Evolutionary conservation across 306 rosid species (phyloP), one percentile per base, ranked within the genome.

Genomic region (Vigna hirtella): DNA sequence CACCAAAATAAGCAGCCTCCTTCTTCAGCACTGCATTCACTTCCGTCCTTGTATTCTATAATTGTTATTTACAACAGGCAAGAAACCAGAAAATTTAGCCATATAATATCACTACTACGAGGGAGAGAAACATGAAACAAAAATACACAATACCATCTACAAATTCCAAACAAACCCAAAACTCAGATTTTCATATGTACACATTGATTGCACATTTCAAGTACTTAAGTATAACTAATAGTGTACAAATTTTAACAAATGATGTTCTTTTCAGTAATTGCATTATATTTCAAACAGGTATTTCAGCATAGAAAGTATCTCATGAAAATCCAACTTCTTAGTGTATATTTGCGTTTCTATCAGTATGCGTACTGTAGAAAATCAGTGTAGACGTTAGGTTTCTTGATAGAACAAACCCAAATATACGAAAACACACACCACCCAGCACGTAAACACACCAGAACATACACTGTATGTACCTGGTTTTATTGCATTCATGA

Each of bases 41-140:
- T 84, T 93, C 93, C 90, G 85, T 91, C 91, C 98, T 90, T n/a
- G 97, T 93, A 84, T 91, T 93, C 98, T 93, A 80, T 51, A 67
- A 45, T 78, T 73, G 76, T 72, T 56, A 45, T 65, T 77, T 66
- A 45, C 43, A 66, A 66, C 26, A 72, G 40, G 36, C 72, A 78
- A 47, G 73, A 55, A 56, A 65, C 24, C 14, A 20, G 53, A 83
- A 48, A 67, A 83, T 17, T 77, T 66, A 83, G 86, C 53, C 66
- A 77, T 66, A 12, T 11, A 48, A 77, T 57, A 16, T 22, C 79
- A 56, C 6, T 66, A 52, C 42, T 36, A 36, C 5, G 51, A 22
- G 59, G 4, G 4, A 52, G 47, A 47, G 15, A 63, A 68, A 55
- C 28, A 66, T n/a, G 13, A 83, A 59, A 72, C 7, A 62, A 52